phyloP scores from a whole-genome alignment of 495 filamentous ascomycete species.

The Glonium stellatum region DNA sequence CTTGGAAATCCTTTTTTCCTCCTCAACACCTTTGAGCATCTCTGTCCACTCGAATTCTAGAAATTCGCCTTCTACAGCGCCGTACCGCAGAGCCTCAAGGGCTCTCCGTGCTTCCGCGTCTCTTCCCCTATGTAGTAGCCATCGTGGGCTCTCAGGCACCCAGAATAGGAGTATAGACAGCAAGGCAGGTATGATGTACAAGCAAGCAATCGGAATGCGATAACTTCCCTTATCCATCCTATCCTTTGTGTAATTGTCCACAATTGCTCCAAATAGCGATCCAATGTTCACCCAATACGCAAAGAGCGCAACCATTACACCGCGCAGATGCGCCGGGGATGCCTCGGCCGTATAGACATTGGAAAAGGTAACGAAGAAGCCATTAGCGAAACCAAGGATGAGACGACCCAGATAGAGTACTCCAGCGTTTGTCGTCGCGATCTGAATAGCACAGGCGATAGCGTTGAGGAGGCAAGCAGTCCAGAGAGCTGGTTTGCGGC shows the following conservation, averaged over 20 bases:
- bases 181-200: conserved; percentile 49
- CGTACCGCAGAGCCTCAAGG: too few relatives aligned
- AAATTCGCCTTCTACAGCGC: conserved; percentile 12
- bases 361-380: conserved; percentile 23
- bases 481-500: conserved; percentile 29
- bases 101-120: conserved; percentile 55
- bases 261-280: conserved; percentile 11
- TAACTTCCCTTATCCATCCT: conserved; percentile 44
- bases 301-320: conserved; percentile 20
- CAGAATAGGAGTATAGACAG: conserved; percentile 57
- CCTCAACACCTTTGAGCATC: conserved; percentile 15
- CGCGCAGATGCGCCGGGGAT: conserved; percentile 19
- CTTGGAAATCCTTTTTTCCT: conserved; percentile 13
- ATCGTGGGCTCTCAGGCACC: conserved; percentile 74
- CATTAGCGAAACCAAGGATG: conserved; percentile 16
- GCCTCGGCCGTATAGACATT: conserved; percentile 20
- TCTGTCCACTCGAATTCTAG: conserved; percentile 16
- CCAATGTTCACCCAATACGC: conserved; percentile 20
- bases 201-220: conserved; percentile 48
- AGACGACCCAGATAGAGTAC: conserved; percentile 20
- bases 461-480: conserved; percentile 11
- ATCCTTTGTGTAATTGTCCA: conserved; percentile 24
- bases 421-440: conserved; percentile 4
- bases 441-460: conserved; percentile 16
- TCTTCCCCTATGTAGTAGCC: conserved; percentile 64